phyloP scores from a whole-genome alignment of 1,284 basidiomycete species.

The Pulveroboletus sp. region DNA sequence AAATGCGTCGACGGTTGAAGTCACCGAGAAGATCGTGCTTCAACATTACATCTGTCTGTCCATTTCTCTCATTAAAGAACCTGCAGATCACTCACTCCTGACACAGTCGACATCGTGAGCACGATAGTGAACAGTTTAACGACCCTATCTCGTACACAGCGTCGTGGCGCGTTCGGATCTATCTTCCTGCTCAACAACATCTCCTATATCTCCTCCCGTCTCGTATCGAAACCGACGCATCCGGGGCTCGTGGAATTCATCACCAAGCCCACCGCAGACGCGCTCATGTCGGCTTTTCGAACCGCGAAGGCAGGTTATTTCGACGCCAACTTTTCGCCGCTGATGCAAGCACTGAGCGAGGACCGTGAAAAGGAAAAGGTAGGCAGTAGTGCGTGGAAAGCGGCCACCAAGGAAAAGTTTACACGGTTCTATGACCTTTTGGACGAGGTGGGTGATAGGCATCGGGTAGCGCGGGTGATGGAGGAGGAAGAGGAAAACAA shows the following conservation, averaged over 20 bases:
- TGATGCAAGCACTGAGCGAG: slow-evolving; percentile 69
- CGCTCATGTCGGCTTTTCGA: slow-evolving; percentile 63
- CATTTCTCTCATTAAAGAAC: not conserved
- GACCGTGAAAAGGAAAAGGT: slow-evolving; percentile 57
- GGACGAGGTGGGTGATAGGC: slow-evolving; percentile 73
- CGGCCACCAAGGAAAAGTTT: slow-evolving; percentile 74
- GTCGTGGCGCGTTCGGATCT: slow-evolving; percentile 63
- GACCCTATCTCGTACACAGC: slow-evolving; percentile 57
- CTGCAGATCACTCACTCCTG: not conserved
- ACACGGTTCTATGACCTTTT: slow-evolving; percentile 73
- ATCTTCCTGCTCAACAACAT: slow-evolving; percentile 79
- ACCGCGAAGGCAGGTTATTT: slow-evolving; percentile 79
- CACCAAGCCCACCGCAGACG: slow-evolving; percentile 56
- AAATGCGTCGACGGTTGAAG: slow-evolving; percentile 42
- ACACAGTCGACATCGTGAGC: slow-evolving; percentile 63
- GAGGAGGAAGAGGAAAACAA: slow-evolving; percentile 63
- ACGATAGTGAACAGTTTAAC: slow-evolving; percentile 57
- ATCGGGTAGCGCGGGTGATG: slow-evolving; percentile 61
- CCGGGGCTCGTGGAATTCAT: slow-evolving; percentile 46
- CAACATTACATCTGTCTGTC: slow-evolving; percentile 71
- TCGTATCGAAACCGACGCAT: slow-evolving; percentile 50
- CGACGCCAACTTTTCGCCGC: slow-evolving; percentile 71
- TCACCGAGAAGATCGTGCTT: slow-evolving; percentile 56
- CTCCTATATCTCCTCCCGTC: slow-evolving; percentile 56
- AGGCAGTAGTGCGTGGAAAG: slow-evolving; percentile 43